Base-by-base conservation (phyloP, 1,284 basidiomycete species). In the Sanghuangporus weigelae region DNA sequence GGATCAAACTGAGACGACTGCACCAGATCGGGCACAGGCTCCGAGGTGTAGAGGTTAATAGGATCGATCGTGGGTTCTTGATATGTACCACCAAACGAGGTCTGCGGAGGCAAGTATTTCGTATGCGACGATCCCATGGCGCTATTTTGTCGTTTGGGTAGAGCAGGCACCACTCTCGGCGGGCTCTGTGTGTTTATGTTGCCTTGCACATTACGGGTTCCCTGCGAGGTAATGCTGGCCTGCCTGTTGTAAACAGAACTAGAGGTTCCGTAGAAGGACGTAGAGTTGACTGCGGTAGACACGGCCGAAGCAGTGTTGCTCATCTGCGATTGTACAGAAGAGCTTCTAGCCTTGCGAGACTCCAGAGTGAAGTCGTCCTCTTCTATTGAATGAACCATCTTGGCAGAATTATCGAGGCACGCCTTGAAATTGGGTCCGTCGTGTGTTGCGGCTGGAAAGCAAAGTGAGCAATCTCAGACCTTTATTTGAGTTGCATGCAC, bases 21-120 rank as follows among this genome's bases (percentile, higher is more conserved):
- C 26, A 71, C 63, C 62, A 75, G 70, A 14, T 70, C 68, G 1
- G 78, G 74, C 3, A 75, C 67, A 2, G 71, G 69, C 35, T 74
- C 73, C 10, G 72, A 73, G 44, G 16, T 7, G 16, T 16, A 7
- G n/a, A 57, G 53, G 12, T 78, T 77, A 7, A 16, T 10, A 26
- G 72, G 69, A 2, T 82, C 74, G 11, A 81, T 76, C 69, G 79
- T 79, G 0, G 81, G 81, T 66, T 81, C 79, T 50, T 79, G 76
- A 67, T 75, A 82, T 1, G 76, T 14, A 70, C 70, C 12, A 21
- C 69, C 39, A 69, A 69, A 57, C 68, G 70, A 40, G 23, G 53
- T 14, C 19, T 55, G 50, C 10, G 63, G 57, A 10, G 63, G 54
- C 71, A 75, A 59, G 76, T 75, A 75, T 38, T 67, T 68, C 1